These are phyloP conservation scores for Venturia carpophila DNA, from an alignment of 2,329 filamentous ascomycete genomes.

Conservation along the genomic window DNA sequence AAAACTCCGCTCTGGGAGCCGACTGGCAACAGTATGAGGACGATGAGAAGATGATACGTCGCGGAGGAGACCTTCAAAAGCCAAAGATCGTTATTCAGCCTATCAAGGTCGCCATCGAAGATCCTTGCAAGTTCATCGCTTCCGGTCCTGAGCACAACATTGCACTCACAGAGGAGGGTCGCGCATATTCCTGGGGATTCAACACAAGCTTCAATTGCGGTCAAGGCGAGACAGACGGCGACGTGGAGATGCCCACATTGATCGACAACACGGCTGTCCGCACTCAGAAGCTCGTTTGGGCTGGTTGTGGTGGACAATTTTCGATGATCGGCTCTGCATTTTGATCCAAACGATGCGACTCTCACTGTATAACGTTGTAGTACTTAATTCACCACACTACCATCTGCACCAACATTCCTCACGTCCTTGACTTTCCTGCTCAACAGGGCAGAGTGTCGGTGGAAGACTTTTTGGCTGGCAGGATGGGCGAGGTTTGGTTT, in stretches of 20 bases:
- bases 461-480: neutral
- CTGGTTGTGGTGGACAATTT: constrained; percentile 85
- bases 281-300: constrained; percentile 64
- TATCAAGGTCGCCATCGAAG: constrained; percentile 47
- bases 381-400: neutral
- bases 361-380: neutral
- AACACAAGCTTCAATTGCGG: constrained; percentile 74
- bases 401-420: neutral
- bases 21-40: constrained; percentile 26
- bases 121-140: constrained; percentile 14
- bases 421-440: constrained; percentile 11
- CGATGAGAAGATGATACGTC: constrained; percentile 36
- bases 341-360: neutral
- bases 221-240: constrained; percentile 58
- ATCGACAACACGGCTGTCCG: constrained; percentile 80
- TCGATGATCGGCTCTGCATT: constrained; percentile 39
- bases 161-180: constrained; percentile 59
- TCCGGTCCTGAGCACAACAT: constrained; percentile 68
- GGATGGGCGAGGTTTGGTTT: neutral
- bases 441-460: neutral
- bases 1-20: constrained; percentile 48
- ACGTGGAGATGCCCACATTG: constrained; percentile 66
- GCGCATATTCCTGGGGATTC: constrained; percentile 74
- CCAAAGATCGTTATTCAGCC: constrained; percentile 67
- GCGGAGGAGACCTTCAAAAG: constrained; percentile 53